Conservation (phyloP, 1,284 basidiomycete genomes). For the Sporisorium exsertum region DNA sequence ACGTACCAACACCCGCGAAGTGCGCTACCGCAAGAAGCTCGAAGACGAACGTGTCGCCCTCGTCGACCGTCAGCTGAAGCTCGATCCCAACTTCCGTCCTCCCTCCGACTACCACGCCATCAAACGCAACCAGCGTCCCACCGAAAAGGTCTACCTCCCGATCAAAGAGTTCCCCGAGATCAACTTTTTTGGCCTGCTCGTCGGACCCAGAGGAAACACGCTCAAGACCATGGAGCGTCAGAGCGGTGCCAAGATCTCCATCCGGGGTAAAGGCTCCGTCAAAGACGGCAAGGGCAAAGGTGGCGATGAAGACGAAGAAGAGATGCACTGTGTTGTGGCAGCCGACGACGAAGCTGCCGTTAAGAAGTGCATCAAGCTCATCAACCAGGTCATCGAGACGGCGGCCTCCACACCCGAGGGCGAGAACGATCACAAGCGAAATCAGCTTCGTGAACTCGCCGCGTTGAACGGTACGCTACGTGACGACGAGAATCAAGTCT, state of each 20-base stretch:
- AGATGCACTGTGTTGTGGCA: constrained; percentile 96
- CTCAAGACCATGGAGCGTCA: constrained; percentile 99
- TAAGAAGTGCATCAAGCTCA: constrained; percentile 87
- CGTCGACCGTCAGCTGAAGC: constrained; percentile 94
- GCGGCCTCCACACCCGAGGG: constrained; percentile 98
- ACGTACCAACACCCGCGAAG: constrained; percentile 96
- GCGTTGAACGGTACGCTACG: constrained; percentile 98
- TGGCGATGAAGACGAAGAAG: constrained; percentile 93
- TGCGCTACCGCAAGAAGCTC: constrained; percentile 95
- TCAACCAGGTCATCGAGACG: constrained; percentile 98
- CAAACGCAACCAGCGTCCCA: constrained; percentile 81
- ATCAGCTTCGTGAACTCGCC: constrained; percentile 96
- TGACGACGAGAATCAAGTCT: constrained; percentile 99
- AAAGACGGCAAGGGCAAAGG: constrained; percentile 97
- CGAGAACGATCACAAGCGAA: constrained; percentile 99
- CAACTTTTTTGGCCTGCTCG: constrained; percentile 98
- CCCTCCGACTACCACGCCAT: constrained; percentile 87
- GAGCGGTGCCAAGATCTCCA: constrained; percentile 97
- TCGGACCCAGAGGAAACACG: constrained; percentile 97
- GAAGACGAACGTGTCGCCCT: constrained; percentile 95
- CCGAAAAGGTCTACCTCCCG: constrained; percentile 97
- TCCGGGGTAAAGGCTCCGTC: constrained; percentile 96
- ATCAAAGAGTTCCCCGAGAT: constrained; percentile 99
- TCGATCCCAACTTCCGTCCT: constrained; percentile 95
- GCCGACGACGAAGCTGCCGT: constrained; percentile 94